A percentile compares a stretch with the other conserved stretches of the same genome.
These are phyloP conservation scores for Podaxis sp. DNA, from an alignment of 768 basidiomycete genomes.

Conservation along the genomic window DNA sequence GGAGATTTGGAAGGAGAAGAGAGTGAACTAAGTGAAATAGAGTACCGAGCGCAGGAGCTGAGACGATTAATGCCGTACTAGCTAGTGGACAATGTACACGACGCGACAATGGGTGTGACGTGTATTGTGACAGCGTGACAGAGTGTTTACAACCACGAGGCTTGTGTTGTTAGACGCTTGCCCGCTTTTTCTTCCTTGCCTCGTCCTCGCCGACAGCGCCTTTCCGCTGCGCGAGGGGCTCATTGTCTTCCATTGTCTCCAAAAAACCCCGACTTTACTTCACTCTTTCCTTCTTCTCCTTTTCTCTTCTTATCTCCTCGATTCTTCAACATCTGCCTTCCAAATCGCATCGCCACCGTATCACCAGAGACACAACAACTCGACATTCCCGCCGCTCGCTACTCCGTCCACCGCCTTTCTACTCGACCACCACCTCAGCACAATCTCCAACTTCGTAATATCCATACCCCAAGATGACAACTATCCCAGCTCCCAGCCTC, in stretches of 20 bases:
- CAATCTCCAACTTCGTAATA: slow-evolving; percentile 13
- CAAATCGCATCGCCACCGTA: neutral
- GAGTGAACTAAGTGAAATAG: slow-evolving; percentile 67
- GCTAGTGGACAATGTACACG: neutral
- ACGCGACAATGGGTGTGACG: neutral
- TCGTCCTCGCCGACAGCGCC: slow-evolving; percentile 17
- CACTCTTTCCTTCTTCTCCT: slow-evolving; percentile 8
- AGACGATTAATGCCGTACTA: slow-evolving; percentile 65
- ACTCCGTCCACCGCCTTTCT: neutral
- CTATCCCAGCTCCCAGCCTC: slow-evolving; percentile 58
- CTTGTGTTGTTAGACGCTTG: slow-evolving; percentile 3
- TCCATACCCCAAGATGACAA: slow-evolving; percentile 41
- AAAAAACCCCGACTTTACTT: slow-evolving; percentile 11
- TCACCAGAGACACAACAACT: neutral
- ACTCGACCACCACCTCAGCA: slow-evolving; percentile 14
- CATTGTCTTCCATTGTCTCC: slow-evolving; percentile 13
- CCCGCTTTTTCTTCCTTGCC: slow-evolving; percentile 13
- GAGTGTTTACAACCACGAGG: slow-evolving; percentile 28
- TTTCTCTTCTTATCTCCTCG: slow-evolving; percentile 14
- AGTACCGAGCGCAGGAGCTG: slow-evolving; percentile 55
- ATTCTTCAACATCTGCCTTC: neutral
- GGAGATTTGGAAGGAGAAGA: slow-evolving; percentile 40
- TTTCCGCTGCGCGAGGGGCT: slow-evolving; percentile 14
- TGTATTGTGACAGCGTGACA: slow-evolving; percentile 20
- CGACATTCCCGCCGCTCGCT: slow-evolving; percentile 8